These are phyloP conservation scores for Rhodotorula sp. DNA, from an alignment of 1,284 basidiomycete genomes.

Conservation along the genomic window DNA sequence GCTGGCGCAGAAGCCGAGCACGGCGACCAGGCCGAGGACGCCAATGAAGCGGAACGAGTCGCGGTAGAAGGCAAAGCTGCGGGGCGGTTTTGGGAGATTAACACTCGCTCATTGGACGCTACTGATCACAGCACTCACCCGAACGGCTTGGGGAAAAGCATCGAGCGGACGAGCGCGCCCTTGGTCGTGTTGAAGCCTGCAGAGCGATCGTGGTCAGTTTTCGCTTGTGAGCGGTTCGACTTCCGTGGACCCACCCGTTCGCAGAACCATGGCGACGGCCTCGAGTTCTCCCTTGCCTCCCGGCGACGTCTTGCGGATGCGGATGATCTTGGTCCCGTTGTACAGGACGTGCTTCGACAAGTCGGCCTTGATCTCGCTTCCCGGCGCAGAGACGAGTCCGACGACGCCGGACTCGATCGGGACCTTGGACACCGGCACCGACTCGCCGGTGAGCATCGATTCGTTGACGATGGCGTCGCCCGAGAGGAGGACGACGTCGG, in stretches of 20 bases:
- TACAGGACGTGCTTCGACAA: slow-evolving; percentile 85
- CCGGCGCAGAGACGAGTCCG: slow-evolving; percentile 29
- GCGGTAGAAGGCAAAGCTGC: slow-evolving; percentile 54
- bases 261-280: slow-evolving; percentile 82
- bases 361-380: slow-evolving; percentile 62
- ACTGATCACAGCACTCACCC: too few species aligned
- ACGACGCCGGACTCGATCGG: slow-evolving; percentile 54
- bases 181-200: slow-evolving; percentile 96
- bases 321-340: slow-evolving; percentile 85
- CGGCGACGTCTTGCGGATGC: slow-evolving; percentile 68
- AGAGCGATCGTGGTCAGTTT: background rate
- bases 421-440: slow-evolving; percentile 84
- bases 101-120: slow-evolving; percentile 57
- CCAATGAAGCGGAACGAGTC: slow-evolving; percentile 90
- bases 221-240: background rate
- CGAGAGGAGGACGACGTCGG: slow-evolving; percentile 85
- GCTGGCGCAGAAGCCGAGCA: slow-evolving; percentile 51
- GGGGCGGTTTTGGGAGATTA: too few species aligned
- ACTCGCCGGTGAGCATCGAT: slow-evolving; percentile 96
- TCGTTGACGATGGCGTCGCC: slow-evolving; percentile 98
- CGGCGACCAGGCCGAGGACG: slow-evolving; percentile 73
- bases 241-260: slow-evolving; percentile 63
- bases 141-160: slow-evolving; percentile 98
- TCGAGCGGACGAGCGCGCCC: slow-evolving; percentile 90
- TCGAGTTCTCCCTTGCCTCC: slow-evolving; percentile 35